phyloP scores from a whole-genome alignment of 2,329 filamentous ascomycete species.

The Neonectria sp. region DNA sequence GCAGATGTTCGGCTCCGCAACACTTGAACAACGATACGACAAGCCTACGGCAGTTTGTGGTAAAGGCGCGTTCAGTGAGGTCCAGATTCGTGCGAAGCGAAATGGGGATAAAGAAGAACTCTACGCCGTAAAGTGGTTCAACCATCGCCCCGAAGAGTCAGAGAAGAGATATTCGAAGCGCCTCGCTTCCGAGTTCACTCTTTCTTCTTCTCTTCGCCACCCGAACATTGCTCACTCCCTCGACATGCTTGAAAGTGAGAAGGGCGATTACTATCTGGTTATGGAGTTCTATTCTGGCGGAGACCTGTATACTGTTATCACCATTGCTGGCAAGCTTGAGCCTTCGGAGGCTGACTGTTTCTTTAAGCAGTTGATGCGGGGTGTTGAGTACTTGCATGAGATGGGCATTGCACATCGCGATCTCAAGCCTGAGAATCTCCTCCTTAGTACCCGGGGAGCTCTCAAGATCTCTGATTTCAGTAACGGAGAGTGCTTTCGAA shows the following conservation, averaged over 20 bases:
- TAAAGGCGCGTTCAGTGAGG: too few relatives aligned
- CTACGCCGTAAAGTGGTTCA: constrained; percentile 98
- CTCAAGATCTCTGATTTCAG: constrained; percentile 99
- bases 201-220: constrained; percentile 95
- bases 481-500: constrained; percentile 98
- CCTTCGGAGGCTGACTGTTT: constrained; percentile 96
- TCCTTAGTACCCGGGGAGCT: constrained; percentile 91
- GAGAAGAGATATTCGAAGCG: constrained; percentile 98
- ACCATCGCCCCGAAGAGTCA: constrained; percentile 91
- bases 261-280: constrained; percentile 98
- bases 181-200: constrained; percentile 97
- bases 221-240: constrained; percentile 98
- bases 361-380: constrained; percentile 99
- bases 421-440: constrained; percentile 87
- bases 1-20: too few relatives aligned
- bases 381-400: constrained; percentile 98
- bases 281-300: constrained; percentile 99
- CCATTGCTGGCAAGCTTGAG: constrained; percentile 91
- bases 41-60: too few relatives aligned
- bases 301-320: constrained; percentile 93
- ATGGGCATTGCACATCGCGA: constrained; percentile 79
- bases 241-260: constrained; percentile 93
- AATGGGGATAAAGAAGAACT: constrained; percentile 84
- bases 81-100: too few relatives aligned
- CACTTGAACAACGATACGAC: too few relatives aligned